Base-by-base conservation (phyloP, 768 basidiomycete genomes). In the Leccinum incarnatum region DNA sequence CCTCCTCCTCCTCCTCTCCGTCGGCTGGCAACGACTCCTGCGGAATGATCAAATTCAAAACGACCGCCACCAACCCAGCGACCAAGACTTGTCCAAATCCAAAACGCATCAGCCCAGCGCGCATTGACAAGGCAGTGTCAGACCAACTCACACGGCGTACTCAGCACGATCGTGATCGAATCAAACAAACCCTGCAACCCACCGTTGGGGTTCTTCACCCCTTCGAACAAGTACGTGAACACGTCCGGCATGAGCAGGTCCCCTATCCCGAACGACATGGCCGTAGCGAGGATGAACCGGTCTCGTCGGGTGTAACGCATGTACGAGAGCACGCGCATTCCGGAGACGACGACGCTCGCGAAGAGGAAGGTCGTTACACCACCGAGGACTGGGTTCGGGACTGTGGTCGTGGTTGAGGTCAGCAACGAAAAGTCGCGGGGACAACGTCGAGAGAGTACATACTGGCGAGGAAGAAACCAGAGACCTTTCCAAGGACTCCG, bases 301-400 rank as follows among this genome's bases (percentile, higher is more conserved):
- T 88, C 87, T 7, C 86, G 76, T 1, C 90, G 79, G n/a, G 82
- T 82, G 67, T 86, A 91, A 15, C 70, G 64, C 32, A 81, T 74
- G 62, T 81, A 81, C 5, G 83, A 78, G 27, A 95, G 15, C 81
- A n/a, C n/a, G n/a, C n/a, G n/a, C n/a, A n/a, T n/a, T n/a, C n/a
- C n/a, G n/a, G n/a, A n/a, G n/a, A n/a, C n/a, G n/a, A n/a, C 79
- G 27, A 93, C 91, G 40, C 79, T 85, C 0, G 89, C 87, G 67
- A 94, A 93, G 10, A 93, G 78, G 79, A 93, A 93, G 3, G 91
- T 93, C 14, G 91, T 95, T 3, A 93, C 90, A 3, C 91, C 91
- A 2, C 91, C 92, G 0, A 92, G 80, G 6, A 92, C 91, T 0
- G 91, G 78, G 66, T 89, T 86, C 1, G 92, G 93, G 59, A 95